Evolutionary conservation across 2,329 filamentous ascomycete species (phyloP), one percentile per base, ranked within the genome.

Genomic region (Beauveria sp.): DNA sequence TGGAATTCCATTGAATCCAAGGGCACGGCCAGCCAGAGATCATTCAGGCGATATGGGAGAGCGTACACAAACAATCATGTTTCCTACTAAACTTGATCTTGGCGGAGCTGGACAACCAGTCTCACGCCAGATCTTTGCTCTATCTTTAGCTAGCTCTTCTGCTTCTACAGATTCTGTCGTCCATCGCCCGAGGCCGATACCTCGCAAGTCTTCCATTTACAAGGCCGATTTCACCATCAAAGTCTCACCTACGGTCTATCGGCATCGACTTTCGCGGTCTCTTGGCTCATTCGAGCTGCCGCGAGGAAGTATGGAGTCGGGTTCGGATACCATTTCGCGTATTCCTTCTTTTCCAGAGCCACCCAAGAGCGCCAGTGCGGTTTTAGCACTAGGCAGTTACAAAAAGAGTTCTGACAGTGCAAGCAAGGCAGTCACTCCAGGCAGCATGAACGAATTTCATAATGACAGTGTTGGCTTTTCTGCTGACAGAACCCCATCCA

Each of bases 151-250:
- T 55, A 52, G 14, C 50, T 60, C 30, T 55, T 56, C 28, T 20
- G 30, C 30, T 10, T 59, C 47, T 2, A n/a, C 57, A 16, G 66
- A 70, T 2, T 81, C 80, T 0, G 72, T 86, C 22, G 74, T 86
- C 6, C 73, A 86, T 67, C 77, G 83, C 5, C 82, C 82, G 2
- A 76, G 83, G 38, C 83, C 83, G 2, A 81, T 86, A 59, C 81
- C 82, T 5, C 75, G 83, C 57, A 79, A 78, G 42, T 69, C 70
- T 3, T 74, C 75, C 28, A 71, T 77, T 10, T 78, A 82, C 64
- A 74, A 79, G 49, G 74, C 75, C 53, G 72, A 81, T 40, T 81
- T 81, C 69, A 76, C 79, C 3, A 74, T 75, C 8, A 76, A 82
- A 67, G 60, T 75, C 42, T 74, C 75, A 6, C 73, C 74, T 18